Evolutionary conservation across 768 basidiomycete genomes (phyloP).

Genomic region (Trametes cingulata): DNA sequence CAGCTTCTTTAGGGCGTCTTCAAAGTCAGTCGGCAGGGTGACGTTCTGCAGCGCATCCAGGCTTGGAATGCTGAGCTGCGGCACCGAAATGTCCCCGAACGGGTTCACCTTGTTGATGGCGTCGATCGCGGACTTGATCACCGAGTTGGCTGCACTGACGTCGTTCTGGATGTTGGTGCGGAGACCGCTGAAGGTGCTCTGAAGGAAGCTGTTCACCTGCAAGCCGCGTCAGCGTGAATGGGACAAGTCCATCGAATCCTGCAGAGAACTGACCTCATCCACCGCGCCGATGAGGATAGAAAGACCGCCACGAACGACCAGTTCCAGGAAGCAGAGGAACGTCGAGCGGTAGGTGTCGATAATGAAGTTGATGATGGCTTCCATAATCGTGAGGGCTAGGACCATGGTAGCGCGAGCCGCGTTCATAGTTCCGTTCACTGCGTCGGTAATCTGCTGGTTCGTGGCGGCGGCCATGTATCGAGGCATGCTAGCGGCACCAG

Average conservation of each 20-base stretch:
- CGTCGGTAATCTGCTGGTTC: slow-evolving; percentile 75
- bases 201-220: slow-evolving; percentile 74
- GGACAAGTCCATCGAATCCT: not conserved
- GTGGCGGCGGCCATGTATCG: slow-evolving; percentile 85
- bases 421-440: slow-evolving; percentile 77
- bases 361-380: slow-evolving; percentile 87
- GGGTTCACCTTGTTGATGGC: slow-evolving; percentile 78
- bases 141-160: slow-evolving; percentile 65
- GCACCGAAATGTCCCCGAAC: slow-evolving; percentile 65
- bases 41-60: slow-evolving; percentile 76
- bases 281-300: slow-evolving; percentile 81
- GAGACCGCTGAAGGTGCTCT: slow-evolving; percentile 55
- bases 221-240: not conserved
- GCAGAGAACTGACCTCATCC: slow-evolving; percentile 60
- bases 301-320: slow-evolving; percentile 81
- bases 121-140: slow-evolving; percentile 63
- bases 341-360: slow-evolving; percentile 92
- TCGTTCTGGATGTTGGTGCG: slow-evolving; percentile 75
- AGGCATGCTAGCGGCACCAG: slow-evolving; percentile 81
- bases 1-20: slow-evolving; percentile 68
- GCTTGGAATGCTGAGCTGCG: slow-evolving; percentile 74
- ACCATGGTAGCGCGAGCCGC: slow-evolving; percentile 74
- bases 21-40: slow-evolving; percentile 75
- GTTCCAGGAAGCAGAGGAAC: slow-evolving; percentile 90
- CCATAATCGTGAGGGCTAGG: slow-evolving; percentile 79